These are phyloP conservation scores for Obelidium mucronatum DNA, from an alignment of 192 early-diverging fungal genomes.

Conservation along the genomic window DNA sequence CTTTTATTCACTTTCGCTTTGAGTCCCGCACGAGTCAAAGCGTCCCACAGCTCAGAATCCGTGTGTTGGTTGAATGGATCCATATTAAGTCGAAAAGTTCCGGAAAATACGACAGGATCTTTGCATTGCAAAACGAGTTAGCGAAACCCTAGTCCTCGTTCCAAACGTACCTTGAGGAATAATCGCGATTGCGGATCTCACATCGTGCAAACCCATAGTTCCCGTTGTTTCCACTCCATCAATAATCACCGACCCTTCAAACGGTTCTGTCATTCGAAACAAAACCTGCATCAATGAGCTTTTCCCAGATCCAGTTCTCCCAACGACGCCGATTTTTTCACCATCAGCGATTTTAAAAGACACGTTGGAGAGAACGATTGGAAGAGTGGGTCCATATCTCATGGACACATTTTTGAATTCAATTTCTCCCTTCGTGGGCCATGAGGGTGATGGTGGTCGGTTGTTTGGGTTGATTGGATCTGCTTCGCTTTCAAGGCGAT, in stretches of 20 bases:
- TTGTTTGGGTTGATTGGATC: constrained; percentile 28
- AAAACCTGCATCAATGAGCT: constrained; percentile 58
- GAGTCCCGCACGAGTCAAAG: constrained; percentile 69
- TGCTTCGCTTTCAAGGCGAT: constrained; percentile 50
- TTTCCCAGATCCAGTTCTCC: constrained; percentile 77
- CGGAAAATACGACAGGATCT: constrained; percentile 77
- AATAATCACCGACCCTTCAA: constrained; percentile 42
- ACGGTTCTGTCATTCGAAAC: constrained; percentile 77
- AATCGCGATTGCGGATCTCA: constrained; percentile 71
- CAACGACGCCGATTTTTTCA: constrained; percentile 60
- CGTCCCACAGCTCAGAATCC: constrained; percentile 75
- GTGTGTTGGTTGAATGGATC: constrained; percentile 71
- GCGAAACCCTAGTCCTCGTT: constrained; percentile 44
- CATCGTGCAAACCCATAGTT: constrained; percentile 67
- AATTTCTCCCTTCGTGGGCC: constrained; percentile 59
- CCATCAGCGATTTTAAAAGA: constrained; percentile 44
- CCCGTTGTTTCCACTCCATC: constrained; percentile 71
- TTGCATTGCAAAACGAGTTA: constrained; percentile 42
- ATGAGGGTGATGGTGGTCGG: constrained; percentile 41
- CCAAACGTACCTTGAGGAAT: too few species aligned
- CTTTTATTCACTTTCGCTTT: constrained; percentile 58
- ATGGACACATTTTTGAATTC: constrained; percentile 50
- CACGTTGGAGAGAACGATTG: constrained; percentile 50
- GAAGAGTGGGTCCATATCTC: constrained; percentile 54
- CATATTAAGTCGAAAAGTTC: constrained; percentile 66